Base-by-base conservation (phyloP, 164 flowering plant species). In the Taxillus chinensis region DNA sequence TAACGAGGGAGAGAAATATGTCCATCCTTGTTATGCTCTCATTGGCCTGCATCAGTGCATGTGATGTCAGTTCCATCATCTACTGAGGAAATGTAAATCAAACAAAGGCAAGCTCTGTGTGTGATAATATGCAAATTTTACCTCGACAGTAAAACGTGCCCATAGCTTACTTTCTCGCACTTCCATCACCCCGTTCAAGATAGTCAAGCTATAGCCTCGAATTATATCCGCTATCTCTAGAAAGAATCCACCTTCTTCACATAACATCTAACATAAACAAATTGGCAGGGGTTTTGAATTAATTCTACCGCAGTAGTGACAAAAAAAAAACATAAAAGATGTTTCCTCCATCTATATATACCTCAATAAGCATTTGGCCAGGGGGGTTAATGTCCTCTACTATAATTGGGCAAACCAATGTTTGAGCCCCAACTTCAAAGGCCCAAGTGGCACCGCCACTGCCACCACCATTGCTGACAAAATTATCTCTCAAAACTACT, bases 341-440 rank as follows among this genome's bases (percentile, higher is more conserved):
- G 40, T 39, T 11, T 12, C 13, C 52, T 11, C 37, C 7, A 3
- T 54, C 39, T 27, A 7, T 45, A 27, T 49, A 41, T 80, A 92
- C 98, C 92, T 89, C 88, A 45, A 92, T 80, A 66, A 82, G 92
- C 92, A 89, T 84, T 70, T 89, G 95, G 16, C 95, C 90, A 11
- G 87, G 92, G 13, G 79, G 78, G 48, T 54, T 77, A 46, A 89
- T 84, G 65, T 92, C 95, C 79, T 89, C 87, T n/a, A 89, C 89
- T 71, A 79, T 73, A 41, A 92, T 76, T 7, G 98, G 96, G 67
- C 87, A 86, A 57, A 79, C 75, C 79, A 80, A 70, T 60, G 85
- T 59, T 62, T 80, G 74, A 60, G 75, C 83, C 1, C 79, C 87
- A 39, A 89, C 82, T 81, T 87, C 96, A 72, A 74, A 78, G 61